Base-by-base conservation (phyloP, 106 monocot species). In the Allium sativum region DNA sequence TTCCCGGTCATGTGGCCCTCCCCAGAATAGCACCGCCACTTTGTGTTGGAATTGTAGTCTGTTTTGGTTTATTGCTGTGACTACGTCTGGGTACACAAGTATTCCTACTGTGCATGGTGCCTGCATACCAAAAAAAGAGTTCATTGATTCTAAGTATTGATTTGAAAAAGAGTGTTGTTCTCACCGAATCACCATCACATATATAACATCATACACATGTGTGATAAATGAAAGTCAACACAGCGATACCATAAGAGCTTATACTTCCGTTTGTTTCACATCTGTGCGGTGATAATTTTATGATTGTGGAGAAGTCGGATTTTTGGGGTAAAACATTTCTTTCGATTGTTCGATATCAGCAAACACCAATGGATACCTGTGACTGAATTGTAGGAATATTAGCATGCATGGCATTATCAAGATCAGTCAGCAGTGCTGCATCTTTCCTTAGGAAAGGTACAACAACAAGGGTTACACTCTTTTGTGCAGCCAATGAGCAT, bases 31-130 rank as follows among this genome's bases (percentile, higher is more conserved):
- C 53, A 70, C 57, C 9, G 59, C 71, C 21, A 79, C 7, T 18
- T 20, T n/a, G 63, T 56, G 52, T 22, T 40, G 60, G 22, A 22
- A 67, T 20, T 22, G 56, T 6, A 22, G n/a, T 10, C 21, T 44
- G 8, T 13, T 12, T 62, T 18, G 18, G 61, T 15, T 56, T 21
- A 45, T 4, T 8, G 1, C 15, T 47, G 41, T 5, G 11, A 8
- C 10, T 16, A 15, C 3, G 21, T 43, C 46, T 67, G 62, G 16
- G 19, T 48, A 47, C 3, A 76, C 50, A 7, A 83, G 69, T 18
- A 79, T 61, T n/a, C 83, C 83, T 18, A 83, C 76, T 0, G 79
- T 55, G 69, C 83, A 83, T 2, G 83, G 69, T 44, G 75, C 75
- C 53, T 71, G 40, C 11, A 53, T 31, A 31, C 31, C 31, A 31